Evolutionary conservation across 2,329 filamentous ascomycete genomes (phyloP), one percentile per base, ranked within the genome.

Genomic region (Xylaria digitata): DNA sequence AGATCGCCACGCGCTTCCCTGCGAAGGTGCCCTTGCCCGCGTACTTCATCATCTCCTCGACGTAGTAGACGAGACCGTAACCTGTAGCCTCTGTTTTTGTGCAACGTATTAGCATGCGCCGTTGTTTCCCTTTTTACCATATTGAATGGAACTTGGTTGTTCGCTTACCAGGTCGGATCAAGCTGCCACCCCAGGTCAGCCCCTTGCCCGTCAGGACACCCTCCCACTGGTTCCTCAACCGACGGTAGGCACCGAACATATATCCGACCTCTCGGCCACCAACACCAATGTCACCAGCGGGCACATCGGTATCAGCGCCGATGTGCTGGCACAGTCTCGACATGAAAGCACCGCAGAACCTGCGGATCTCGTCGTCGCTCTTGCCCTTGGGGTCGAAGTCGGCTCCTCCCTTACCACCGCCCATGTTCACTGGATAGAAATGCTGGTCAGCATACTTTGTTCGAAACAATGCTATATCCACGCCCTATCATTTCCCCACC

Each of bases 351-450:
- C 92, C 89, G 85, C 95, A 98, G 88, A 99, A 98, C 79, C 93
- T 92, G 78, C 96, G 92, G 84, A 98, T 98, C 88, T 98, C 96
- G 80, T 89, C 92, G 83, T 99, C 94, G 63, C 91, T 92, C 89
- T 97, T 98, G 85, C 94, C 94, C 89, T 98, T 99, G 81, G 96
- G 96, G 83, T 98, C 94, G 81, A 99, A 98, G 86, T 98, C 96
- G 80, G 95, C 91, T 77, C 96, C 96, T 83, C 96, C 96, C 86
- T 98, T 98, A 78, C 92, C 96, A 84, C 96, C 96, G 73, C 96
- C 96, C 90, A 99, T 97, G 85, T 89, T 93, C 78, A 96, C 89
- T 92, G 68, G 48, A 21, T 6, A 57, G 45, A 56, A 43, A 55
- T 2, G 6, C 50, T 37, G 30, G 15, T 67, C 17, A 70, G 68